These are phyloP conservation scores for Colletotrichum spinosum DNA, from an alignment of 2,329 filamentous ascomycete genomes.

Conservation along the genomic window DNA sequence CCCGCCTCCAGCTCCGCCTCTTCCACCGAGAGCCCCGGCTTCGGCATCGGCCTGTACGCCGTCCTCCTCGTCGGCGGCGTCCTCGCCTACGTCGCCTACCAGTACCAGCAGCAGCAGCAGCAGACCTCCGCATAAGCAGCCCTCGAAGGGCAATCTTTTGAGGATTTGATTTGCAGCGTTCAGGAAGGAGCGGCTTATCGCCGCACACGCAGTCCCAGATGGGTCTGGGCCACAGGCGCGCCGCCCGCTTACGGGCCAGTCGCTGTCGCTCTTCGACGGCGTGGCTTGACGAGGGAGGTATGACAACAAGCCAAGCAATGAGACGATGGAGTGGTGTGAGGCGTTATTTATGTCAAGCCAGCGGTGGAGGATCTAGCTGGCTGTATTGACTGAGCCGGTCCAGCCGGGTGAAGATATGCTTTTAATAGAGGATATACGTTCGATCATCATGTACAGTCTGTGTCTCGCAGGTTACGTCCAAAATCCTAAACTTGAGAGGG, in stretches of 20 bases:
- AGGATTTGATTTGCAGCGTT: slow-evolving; percentile 4
- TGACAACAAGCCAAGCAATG: not conserved
- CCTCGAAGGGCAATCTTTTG: not conserved
- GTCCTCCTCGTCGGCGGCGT: slow-evolving; percentile 82
- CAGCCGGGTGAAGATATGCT: slow-evolving; percentile 27
- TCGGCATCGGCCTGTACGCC: slow-evolving; percentile 86
- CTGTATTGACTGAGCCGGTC: slow-evolving; percentile 11
- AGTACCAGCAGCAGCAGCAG: slow-evolving; percentile 79
- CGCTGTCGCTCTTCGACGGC: slow-evolving; percentile 5
- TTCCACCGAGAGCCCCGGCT: slow-evolving; percentile 62
- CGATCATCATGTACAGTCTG: slow-evolving; percentile 5
- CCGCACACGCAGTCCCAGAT: slow-evolving; percentile 1
- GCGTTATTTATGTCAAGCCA: slow-evolving; percentile 15
- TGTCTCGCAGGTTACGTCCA: not conserved
- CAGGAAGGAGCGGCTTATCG: not conserved
- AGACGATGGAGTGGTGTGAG: slow-evolving; percentile 12
- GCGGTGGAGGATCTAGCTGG: slow-evolving; percentile 16
- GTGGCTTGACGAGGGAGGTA: not conserved
- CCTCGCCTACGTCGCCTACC: slow-evolving; percentile 83
- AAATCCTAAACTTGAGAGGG: not conserved
- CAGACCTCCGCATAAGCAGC: slow-evolving; percentile 41
- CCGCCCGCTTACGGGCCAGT: slow-evolving; percentile 5
- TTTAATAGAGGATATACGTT: slow-evolving; percentile 34
- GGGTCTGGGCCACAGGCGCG: slow-evolving; percentile 8
- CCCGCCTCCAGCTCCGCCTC: slow-evolving; percentile 62